Base-by-base conservation (phyloP, 805 yeast species). In the Candida pseudofarinosa region DNA sequence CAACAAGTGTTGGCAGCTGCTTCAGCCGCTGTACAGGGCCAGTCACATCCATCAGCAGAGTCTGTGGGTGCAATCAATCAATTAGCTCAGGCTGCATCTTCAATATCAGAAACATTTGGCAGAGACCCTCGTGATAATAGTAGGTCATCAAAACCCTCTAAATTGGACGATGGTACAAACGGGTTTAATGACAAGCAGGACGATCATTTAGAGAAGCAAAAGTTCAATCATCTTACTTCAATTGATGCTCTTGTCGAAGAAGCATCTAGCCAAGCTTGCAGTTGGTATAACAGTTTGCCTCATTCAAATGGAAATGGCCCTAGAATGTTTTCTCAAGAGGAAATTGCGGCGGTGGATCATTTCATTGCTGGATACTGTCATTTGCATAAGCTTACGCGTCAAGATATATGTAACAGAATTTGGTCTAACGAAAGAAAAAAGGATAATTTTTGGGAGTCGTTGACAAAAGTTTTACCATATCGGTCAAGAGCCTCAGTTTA, bases 401-500 rank as follows among this genome's bases (percentile, higher is more conserved):
- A 76, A 36, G 85, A 83, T 43, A 76, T 90, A 4, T 85, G 96
- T 62, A 81, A 81, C 51, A 71, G 97, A 37, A 86, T 90, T 16
- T 90, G 98, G 98, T 69, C 88, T 4, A 80, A 81, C 50, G 90
- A 84, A 48, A 76, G 96, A 20, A 81, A 80, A 49, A 88, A 87
- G 64, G 97, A 91, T 62, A 83, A 78, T 50, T 88, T 90, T 55
- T 90, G 98, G 98, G 95, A 86, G 48, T 71, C 78, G 17, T 68
- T 91, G 17, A 83, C 89, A 36, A 76, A 77, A 39, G 93, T 88
- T 2, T 64, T 90, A 34, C 96, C 97, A 1, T 78, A 83, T 51
- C 74, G 98, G 58, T 82, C 96, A 0, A 73, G 96, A 38, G 95
- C 97, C 0, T 84, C 95, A 2, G 80, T 91, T 5, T 91, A 91